phyloP scores from a whole-genome alignment of 1,139 yeast genomes.

The Pneumocystis murina region DNA sequence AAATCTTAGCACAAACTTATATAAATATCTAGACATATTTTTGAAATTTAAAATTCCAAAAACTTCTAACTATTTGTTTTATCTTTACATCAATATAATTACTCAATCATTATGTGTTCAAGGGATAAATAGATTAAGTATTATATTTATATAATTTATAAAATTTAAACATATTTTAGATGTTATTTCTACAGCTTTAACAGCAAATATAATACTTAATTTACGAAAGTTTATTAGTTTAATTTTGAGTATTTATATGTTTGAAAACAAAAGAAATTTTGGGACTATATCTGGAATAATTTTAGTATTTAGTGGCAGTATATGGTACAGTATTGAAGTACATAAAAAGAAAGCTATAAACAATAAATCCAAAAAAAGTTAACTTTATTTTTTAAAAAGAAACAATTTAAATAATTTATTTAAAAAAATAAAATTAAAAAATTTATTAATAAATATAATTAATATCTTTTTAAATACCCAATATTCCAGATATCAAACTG shows the following conservation, averaged over 20 bases:
- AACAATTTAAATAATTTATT: neutral
- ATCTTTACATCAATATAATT: slow-evolving; percentile 32
- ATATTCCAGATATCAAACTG: slow-evolving; percentile 9
- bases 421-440: neutral
- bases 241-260: slow-evolving; percentile 37
- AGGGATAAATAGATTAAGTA: slow-evolving; percentile 52
- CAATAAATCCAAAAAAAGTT: neutral
- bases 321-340: slow-evolving; percentile 26
- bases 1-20: neutral
- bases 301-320: slow-evolving; percentile 41
- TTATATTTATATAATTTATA: neutral
- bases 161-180: neutral
- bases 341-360: slow-evolving; percentile 4
- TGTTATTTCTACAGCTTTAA: slow-evolving; percentile 40
- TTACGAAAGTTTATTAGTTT: slow-evolving; percentile 49
- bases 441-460: neutral
- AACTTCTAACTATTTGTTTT: slow-evolving; percentile 20
- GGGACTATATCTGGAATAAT: slow-evolving; percentile 33
- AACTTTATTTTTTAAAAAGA: neutral
- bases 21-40: neutral
- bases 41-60: neutral
- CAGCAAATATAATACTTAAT: slow-evolving; percentile 45
- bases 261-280: slow-evolving; percentile 26
- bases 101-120: slow-evolving; percentile 53
- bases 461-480: slow-evolving; percentile 9